Conservation (phyloP, 192 early-diverging fungal species). For the Helicostylum pulchrum region DNA sequence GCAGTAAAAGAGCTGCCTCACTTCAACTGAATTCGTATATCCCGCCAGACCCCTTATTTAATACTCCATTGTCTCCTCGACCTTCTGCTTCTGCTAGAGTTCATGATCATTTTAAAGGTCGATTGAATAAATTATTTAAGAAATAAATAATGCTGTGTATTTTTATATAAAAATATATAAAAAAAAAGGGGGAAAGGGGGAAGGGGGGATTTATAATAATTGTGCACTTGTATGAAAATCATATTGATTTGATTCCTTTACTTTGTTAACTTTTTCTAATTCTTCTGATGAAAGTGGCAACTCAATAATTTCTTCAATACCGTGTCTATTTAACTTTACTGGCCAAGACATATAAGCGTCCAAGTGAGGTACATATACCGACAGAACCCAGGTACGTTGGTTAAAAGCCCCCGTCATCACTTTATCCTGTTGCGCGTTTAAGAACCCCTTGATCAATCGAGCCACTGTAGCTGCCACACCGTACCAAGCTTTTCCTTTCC, state of each 20-base stretch:
- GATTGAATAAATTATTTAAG: neutral
- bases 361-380: slow-evolving; percentile 1
- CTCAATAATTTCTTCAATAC: neutral
- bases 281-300: slow-evolving; percentile 4
- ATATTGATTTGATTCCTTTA: neutral
- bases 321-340: neutral
- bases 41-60: neutral
- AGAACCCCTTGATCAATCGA: neutral
- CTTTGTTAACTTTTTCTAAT: neutral
- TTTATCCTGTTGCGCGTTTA: neutral
- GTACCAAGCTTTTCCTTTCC: slow-evolving; percentile 11
- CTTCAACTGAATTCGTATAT: neutral
- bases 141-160: too few species aligned
- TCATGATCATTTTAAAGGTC: slow-evolving; percentile 2
- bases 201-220: neutral
- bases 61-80: neutral
- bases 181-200: neutral
- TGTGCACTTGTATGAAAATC: neutral
- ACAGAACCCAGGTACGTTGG: neutral
- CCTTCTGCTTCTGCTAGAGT: neutral
- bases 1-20: too few species aligned
- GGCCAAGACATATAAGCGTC: slow-evolving; percentile 9
- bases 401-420: too few species aligned
- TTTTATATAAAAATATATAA: neutral
- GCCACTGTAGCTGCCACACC: slow-evolving; percentile 1